Conservation (phyloP, 805 yeast genomes). For the Saccharomycopsis babjevae region DNA sequence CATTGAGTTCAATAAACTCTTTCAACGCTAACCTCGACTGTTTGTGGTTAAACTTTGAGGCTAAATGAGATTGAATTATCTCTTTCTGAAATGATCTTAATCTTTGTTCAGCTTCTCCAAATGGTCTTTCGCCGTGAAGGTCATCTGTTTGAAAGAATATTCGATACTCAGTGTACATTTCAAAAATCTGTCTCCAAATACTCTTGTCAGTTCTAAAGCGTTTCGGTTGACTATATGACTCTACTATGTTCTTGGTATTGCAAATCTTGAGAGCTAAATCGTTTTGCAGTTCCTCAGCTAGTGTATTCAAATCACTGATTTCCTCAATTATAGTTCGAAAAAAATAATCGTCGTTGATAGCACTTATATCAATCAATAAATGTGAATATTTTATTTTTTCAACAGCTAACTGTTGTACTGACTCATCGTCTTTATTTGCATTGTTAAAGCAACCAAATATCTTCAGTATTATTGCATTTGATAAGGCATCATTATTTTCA, state of each 20-base stretch:
- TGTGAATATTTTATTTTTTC: conserved; percentile 20
- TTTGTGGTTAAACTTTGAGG: conserved; percentile 36
- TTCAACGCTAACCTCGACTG: conserved; percentile 36
- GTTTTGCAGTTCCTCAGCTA: conserved; percentile 30
- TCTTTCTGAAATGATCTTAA: conserved; percentile 32
- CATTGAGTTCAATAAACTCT: conserved; percentile 43
- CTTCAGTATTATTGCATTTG: neutral
- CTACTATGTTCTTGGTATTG: conserved; percentile 30
- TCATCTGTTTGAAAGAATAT: conserved; percentile 50
- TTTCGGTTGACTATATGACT: conserved; percentile 32
- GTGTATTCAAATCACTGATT: conserved; percentile 34
- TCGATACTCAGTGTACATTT: conserved; percentile 53
- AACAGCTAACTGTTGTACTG: conserved; percentile 19
- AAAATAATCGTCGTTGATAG: conserved; percentile 38
- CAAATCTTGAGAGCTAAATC: conserved; percentile 35
- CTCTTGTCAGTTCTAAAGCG: conserved; percentile 44
- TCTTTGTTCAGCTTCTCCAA: conserved; percentile 36
- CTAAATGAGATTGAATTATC: conserved; percentile 30
- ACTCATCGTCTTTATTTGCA: conserved; percentile 15
- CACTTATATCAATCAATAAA: conserved; percentile 34
- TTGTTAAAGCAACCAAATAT: conserved; percentile 16
- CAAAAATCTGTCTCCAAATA: conserved; percentile 61
- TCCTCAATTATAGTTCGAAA: conserved; percentile 50
- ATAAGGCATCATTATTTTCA: neutral
- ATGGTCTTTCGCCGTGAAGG: conserved; percentile 32